Conservation (phyloP, 2,329 filamentous ascomycete genomes). For the Pleurostoma richardsiae region DNA sequence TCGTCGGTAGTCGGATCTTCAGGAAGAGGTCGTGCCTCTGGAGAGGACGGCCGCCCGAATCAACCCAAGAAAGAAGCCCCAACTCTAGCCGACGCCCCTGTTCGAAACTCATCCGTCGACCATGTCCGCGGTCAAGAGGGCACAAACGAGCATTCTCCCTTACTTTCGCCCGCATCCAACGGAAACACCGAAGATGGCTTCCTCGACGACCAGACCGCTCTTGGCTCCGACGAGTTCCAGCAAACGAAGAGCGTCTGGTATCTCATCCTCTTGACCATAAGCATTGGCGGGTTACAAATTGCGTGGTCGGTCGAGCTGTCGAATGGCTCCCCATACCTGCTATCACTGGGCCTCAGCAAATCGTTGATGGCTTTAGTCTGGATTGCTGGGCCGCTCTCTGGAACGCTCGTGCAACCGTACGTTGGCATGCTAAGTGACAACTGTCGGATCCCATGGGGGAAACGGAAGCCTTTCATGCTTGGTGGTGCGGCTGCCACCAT, state of each 20-base stretch:
- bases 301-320: slow-evolving; percentile 95
- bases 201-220: slow-evolving; percentile 14
- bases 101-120: slow-evolving; percentile 15
- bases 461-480: slow-evolving; percentile 77
- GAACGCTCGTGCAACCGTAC: slow-evolving; percentile 76
- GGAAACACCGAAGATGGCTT: slow-evolving; percentile 28
- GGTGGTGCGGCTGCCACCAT: slow-evolving; percentile 64
- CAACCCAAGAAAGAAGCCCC: slow-evolving; percentile 5
- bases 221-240: slow-evolving; percentile 43
- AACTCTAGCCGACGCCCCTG: slow-evolving; percentile 11
- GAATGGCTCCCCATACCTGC: slow-evolving; percentile 80
- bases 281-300: slow-evolving; percentile 85
- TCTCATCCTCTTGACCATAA: slow-evolving; percentile 77
- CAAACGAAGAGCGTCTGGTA: slow-evolving; percentile 80
- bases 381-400: slow-evolving; percentile 77
- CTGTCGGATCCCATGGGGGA: slow-evolving; percentile 69
- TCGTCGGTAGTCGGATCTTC: slow-evolving; percentile 28
- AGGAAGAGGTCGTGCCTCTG: slow-evolving; percentile 19
- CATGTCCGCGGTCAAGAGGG: slow-evolving; percentile 14
- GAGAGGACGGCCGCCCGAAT: slow-evolving; percentile 12
- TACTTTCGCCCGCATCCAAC: slow-evolving; percentile 33
- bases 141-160: slow-evolving; percentile 41
- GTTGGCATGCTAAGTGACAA: slow-evolving; percentile 78
- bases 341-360: slow-evolving; percentile 79
- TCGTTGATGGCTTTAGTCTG: slow-evolving; percentile 78